phyloP scores from a whole-genome alignment of 768 basidiomycete species.

The Tricholomella constricta region DNA sequence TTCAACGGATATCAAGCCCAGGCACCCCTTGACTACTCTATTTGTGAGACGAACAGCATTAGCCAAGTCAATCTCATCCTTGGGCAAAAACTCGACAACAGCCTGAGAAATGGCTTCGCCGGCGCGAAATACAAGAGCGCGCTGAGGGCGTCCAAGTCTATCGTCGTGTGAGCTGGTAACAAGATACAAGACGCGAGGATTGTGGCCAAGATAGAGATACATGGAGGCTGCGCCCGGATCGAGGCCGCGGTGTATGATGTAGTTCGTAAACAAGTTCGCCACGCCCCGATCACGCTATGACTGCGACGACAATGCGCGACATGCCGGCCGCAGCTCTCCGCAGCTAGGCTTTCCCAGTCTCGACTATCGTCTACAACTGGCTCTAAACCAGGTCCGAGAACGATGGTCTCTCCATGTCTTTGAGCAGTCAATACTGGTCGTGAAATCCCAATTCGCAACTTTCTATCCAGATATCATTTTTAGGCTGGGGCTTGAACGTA shows the following conservation, averaged over 20 bases:
- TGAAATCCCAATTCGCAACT: no score
- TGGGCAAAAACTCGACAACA: constrained; percentile 83
- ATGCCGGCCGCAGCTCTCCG: not conserved
- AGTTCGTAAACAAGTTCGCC: not conserved
- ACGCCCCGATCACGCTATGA: no score
- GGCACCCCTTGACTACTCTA: constrained; percentile 76
- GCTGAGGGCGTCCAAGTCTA: constrained; percentile 54
- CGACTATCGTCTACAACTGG: no score
- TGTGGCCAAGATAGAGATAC: constrained; percentile 73
- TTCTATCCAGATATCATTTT: no score
- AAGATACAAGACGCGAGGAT: constrained; percentile 72
- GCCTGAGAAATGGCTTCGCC: constrained; percentile 61
- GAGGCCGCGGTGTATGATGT: no score
- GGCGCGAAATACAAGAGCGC: constrained; percentile 73
- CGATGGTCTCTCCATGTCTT: no score
- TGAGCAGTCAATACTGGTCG: no score
- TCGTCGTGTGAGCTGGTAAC: constrained; percentile 72
- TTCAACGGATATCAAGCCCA: constrained; percentile 77
- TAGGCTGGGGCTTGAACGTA: no score
- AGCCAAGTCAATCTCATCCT: constrained; percentile 67
- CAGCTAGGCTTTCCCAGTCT: no score
- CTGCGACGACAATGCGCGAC: no score
- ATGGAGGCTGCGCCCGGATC: constrained; percentile 37
- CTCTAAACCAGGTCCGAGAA: no score
- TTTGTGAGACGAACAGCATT: constrained; percentile 68